Evolutionary conservation across 768 basidiomycete genomes (phyloP), one percentile per base, ranked within the genome.

Genomic region (Pseudohyphozyma bogoriensis): DNA sequence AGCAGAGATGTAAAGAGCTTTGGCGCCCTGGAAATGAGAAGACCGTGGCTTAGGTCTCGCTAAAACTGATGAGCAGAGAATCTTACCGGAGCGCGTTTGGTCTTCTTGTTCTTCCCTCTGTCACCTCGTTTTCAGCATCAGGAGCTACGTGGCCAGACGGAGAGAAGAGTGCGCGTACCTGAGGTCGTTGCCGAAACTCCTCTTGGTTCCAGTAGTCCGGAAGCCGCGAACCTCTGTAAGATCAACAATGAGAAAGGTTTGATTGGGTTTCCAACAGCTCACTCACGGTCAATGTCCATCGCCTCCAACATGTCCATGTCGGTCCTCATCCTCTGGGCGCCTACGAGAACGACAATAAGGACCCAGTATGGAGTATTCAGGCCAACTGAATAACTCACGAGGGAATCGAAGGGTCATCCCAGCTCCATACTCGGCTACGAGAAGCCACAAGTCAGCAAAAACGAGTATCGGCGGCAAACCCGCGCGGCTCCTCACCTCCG

Each of bases 321-420:
- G 28, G n/a, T 4, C 29, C 4, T 24, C 18, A 57, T 8, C n/a
- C 22, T 37, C 15, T 0, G 29, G 6, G 46, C 35, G 32, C 56
- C 20, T 57, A 26, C 29, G 10, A 5, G 24, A 26, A 20, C 13
- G 24, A 31, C 55, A 7, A n/a, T 1, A 54, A 51, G 32, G 16
- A 35, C 26, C n/a, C 51, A 26, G 18, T 50, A 37, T 10, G 10
- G 18, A 13, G 28, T 15, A 11, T 45, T 4, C 16, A 28, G 28
- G n/a, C 12, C 15, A 29, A 18, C 15, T n/a, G 28, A 4, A 18
- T 1, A 26, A 4, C 45, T 12, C 12, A 51, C 65, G 65, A 40
- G 95, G 93, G 71, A 99, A 99, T 26, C 95, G 84, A 83, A 99
- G 85, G 0, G 93, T 97, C 63, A 85, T 82, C 6, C 85, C 86